Evolutionary conservation across 2,329 filamentous ascomycete genomes (phyloP).

Genomic region (Nothopassalora personata): DNA sequence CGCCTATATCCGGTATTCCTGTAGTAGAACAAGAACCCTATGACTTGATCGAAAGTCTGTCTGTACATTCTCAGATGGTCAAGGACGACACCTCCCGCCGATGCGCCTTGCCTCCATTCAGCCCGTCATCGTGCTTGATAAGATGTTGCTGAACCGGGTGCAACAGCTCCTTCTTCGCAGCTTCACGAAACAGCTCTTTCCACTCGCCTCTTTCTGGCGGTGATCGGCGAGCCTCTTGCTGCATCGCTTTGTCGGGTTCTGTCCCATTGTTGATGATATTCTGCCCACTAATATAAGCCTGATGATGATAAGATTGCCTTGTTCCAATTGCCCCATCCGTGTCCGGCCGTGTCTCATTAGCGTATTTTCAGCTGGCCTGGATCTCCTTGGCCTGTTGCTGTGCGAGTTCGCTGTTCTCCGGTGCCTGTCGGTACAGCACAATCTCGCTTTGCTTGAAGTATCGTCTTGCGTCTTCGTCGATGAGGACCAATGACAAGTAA

Average conservation of each 20-base stretch:
- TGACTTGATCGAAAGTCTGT: background rate
- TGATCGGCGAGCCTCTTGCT: background rate
- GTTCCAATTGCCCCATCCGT: slow-evolving; percentile 19
- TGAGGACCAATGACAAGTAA: slow-evolving; percentile 79
- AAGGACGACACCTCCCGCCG: background rate
- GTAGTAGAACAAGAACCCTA: background rate
- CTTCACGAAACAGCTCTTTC: slow-evolving; percentile 10
- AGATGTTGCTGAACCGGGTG: slow-evolving; percentile 2
- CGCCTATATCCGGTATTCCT: background rate
- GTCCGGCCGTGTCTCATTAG: slow-evolving; percentile 29
- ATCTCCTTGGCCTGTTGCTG: slow-evolving; percentile 44
- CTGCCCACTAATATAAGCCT: background rate
- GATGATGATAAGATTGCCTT: background rate
- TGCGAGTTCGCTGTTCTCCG: slow-evolving; percentile 46
- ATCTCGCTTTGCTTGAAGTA: slow-evolving; percentile 99
- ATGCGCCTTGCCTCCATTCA: background rate
- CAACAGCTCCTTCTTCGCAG: slow-evolving; percentile 14
- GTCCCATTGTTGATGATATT: background rate
- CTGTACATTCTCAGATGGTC: background rate
- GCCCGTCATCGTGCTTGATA: background rate
- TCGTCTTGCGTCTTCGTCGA: slow-evolving; percentile 71
- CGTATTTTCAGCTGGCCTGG: slow-evolving; percentile 32
- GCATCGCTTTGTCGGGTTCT: background rate
- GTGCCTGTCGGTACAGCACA: slow-evolving; percentile 79
- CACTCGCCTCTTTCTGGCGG: slow-evolving; percentile 12